A percentile compares a stretch with the other conserved stretches of the same genome.
Evolutionary conservation across 108 stramenopile species (phyloP).

Genomic region (Fragilaria crotonensis): DNA sequence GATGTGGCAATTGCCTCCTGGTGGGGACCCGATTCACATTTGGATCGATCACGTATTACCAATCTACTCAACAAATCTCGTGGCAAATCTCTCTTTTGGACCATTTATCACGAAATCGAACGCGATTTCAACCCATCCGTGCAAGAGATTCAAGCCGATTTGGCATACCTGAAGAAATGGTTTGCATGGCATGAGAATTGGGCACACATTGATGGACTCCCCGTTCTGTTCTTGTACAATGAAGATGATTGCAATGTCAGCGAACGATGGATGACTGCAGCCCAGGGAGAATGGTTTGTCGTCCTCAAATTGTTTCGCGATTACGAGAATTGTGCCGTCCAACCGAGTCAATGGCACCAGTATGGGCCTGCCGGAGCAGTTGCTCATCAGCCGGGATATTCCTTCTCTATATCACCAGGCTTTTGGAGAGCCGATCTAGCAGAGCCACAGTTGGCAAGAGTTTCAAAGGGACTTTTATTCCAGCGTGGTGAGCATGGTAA

Average conservation of each 20-base stretch:
- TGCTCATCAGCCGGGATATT: slow-evolving; percentile 7
- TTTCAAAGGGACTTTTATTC: slow-evolving; percentile 9
- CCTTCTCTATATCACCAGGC: slow-evolving; percentile 27
- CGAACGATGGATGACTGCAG: neutral
- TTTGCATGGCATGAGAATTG: neutral
- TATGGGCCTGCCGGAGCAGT: slow-evolving; percentile 5
- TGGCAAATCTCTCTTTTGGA: neutral
- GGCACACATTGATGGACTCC: neutral
- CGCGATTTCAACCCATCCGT: neutral
- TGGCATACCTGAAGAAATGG: neutral
- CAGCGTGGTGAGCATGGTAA: slow-evolving; percentile 23
- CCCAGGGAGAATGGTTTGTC: neutral
- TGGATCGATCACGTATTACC: neutral
- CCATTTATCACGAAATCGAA: neutral
- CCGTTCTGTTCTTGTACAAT: neutral
- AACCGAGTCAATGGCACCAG: slow-evolving; percentile 31
- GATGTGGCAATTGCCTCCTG: neutral
- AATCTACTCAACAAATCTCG: neutral
- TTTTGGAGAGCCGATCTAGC: slow-evolving; percentile 21
- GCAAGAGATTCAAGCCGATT: neutral
- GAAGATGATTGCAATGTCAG: neutral
- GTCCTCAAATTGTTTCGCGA: neutral
- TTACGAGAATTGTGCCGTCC: neutral
- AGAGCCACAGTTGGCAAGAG: slow-evolving; percentile 5
- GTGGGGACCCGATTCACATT: neutral